These are phyloP conservation scores for Pestalotiopsis sp. DNA, from an alignment of 2,329 filamentous ascomycete species.

Conservation along the genomic window DNA sequence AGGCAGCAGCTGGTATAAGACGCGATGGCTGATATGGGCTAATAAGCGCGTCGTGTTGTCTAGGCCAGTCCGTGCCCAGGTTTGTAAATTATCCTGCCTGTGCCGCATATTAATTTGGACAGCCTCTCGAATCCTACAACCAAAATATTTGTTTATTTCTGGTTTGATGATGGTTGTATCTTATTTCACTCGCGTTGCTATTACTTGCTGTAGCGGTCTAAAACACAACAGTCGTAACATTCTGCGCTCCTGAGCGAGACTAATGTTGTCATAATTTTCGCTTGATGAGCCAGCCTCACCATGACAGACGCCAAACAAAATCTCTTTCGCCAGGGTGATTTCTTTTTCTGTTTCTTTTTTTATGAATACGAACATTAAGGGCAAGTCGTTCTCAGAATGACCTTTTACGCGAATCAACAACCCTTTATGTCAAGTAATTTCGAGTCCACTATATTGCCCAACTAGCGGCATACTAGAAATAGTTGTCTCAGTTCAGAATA, in stretches of 20 bases:
- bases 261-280: too few species aligned
- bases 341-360: too few species aligned
- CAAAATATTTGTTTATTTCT: neutral
- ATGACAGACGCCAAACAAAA: too few species aligned
- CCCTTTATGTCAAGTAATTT: neutral
- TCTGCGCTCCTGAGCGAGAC: too few species aligned
- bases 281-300: too few species aligned
- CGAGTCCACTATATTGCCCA: neutral
- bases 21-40: neutral
- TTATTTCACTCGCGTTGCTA: neutral
- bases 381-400: too few species aligned
- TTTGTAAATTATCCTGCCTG: neutral
- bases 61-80: neutral
- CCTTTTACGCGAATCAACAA: too few species aligned
- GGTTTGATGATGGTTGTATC: neutral
- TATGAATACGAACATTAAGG: too few species aligned
- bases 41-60: neutral
- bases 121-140: neutral
- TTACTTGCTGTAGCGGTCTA: too few species aligned
- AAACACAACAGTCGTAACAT: too few species aligned
- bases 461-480: neutral
- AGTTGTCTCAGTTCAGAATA: neutral
- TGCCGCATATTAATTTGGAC: neutral
- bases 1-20: neutral
- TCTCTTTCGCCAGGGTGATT: too few species aligned